phyloP scores from a whole-genome alignment of 2,329 filamentous ascomycete species.

The Xylaria sp. region DNA sequence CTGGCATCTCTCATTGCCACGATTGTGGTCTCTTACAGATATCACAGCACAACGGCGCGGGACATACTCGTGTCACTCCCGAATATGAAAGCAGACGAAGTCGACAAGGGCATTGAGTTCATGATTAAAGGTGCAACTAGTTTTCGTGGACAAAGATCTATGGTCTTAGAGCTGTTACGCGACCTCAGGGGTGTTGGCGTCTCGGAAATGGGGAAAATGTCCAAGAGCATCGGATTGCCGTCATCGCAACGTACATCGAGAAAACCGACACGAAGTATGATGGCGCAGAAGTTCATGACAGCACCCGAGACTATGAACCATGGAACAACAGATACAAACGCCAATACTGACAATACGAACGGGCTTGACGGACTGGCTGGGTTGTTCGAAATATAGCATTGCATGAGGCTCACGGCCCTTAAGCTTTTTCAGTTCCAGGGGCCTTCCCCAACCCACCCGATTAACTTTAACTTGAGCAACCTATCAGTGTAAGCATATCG shows the following conservation, averaged over 20 bases:
- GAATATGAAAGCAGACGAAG: constrained; percentile 74
- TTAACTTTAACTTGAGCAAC: not conserved
- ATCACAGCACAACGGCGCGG: constrained; percentile 75
- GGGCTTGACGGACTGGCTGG: constrained; percentile 66
- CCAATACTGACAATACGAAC: constrained; percentile 54
- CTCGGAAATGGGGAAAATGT: constrained; percentile 89
- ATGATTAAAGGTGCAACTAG: constrained; percentile 68
- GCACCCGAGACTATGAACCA: constrained; percentile 52
- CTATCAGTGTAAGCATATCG: not conserved
- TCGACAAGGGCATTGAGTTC: constrained; percentile 72
- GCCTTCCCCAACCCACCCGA: not conserved
- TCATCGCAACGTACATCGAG: constrained; percentile 49
- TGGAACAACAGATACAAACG: constrained; percentile 33
- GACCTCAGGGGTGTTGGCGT: constrained; percentile 91
- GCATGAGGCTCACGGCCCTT: not conserved
- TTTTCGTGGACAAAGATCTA: constrained; percentile 80
- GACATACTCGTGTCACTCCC: constrained; percentile 83
- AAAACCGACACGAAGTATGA: constrained; percentile 63
- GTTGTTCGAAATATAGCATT: constrained; percentile 55
- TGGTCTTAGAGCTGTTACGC: constrained; percentile 86
- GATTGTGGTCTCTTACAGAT: constrained; percentile 81
- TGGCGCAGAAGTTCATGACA: constrained; percentile 75
- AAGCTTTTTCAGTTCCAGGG: not conserved
- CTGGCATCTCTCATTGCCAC: constrained; percentile 87
- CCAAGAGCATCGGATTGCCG: constrained; percentile 59